Percentiles rank a stretch among this genome's conserved stretches.
phyloP scores from a whole-genome alignment of 768 basidiomycete species.

The Auriscalpium microsporum region DNA sequence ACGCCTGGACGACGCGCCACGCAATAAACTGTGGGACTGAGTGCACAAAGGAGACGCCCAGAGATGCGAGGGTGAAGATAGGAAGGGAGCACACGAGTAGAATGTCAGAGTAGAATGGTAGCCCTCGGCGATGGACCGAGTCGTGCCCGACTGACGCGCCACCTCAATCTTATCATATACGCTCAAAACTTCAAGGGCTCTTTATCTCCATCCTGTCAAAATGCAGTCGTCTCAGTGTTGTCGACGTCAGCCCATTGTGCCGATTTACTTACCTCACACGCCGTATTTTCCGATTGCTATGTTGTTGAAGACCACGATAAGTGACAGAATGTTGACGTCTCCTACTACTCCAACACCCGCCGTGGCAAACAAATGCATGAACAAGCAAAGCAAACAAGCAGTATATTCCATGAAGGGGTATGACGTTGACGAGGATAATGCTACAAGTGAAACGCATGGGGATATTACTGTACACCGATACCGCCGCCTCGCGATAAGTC shows the following conservation, averaged over 20 bases:
- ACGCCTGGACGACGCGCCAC: constrained; percentile 57
- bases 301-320: no score
- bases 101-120: no score
- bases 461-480: constrained; percentile 1
- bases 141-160: no score
- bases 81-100: constrained; percentile 40
- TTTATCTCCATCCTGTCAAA: no score
- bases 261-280: no score
- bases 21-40: constrained; percentile 41
- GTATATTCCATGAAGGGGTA: constrained; percentile 3
- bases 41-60: constrained; percentile 45
- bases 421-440: constrained; percentile 1
- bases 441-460: constrained; percentile 4
- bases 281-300: no score
- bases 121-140: no score
- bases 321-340: background rate
- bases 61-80: constrained; percentile 46
- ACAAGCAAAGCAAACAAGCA: background rate
- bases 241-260: no score
- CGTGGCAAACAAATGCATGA: background rate
- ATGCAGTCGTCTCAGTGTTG: no score
- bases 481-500: background rate
- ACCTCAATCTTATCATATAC: no score
- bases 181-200: no score
- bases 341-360: background rate